A percentile compares a stretch with the other conserved stretches of the same genome.
phyloP scores from a whole-genome alignment of 306 rosid species.

The Lablab purpureus region DNA sequence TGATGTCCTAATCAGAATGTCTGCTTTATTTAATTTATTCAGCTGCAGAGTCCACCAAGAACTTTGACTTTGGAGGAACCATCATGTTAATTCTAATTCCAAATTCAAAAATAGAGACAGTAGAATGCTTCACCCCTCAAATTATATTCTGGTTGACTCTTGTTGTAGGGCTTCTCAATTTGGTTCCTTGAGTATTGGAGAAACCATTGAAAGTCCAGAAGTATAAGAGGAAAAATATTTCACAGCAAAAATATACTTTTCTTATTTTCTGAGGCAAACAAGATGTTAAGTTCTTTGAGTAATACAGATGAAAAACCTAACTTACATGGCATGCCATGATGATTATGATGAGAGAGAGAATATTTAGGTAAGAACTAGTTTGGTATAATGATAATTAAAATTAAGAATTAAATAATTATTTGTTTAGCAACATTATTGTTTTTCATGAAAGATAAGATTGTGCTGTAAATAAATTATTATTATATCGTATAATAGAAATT shows the following conservation, averaged over 20 bases:
- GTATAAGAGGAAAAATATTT: not conserved
- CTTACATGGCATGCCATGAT: slow-evolving; percentile 7
- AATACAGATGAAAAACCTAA: slow-evolving; percentile 11
- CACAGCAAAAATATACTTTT: not conserved
- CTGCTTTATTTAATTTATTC: slow-evolving; percentile 22
- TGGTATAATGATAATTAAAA: not conserved
- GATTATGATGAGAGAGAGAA: not conserved
- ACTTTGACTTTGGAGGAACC: slow-evolving; percentile 46
- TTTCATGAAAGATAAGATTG: too few species aligned
- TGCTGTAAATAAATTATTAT: too few species aligned
- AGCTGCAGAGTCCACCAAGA: slow-evolving; percentile 3
- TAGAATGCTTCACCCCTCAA: slow-evolving; percentile 25
- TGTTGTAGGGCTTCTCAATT: slow-evolving; percentile 18
- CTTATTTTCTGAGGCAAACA: not conserved
- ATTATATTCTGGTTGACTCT: slow-evolving; percentile 44
- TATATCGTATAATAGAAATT: too few species aligned
- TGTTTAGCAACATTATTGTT: too few species aligned
- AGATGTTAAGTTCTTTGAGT: not conserved
- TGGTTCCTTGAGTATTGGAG: slow-evolving; percentile 42
- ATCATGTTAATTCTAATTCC: slow-evolving; percentile 18
- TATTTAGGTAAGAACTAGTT: not conserved
- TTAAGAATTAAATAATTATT: not conserved
- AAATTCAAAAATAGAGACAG: slow-evolving; percentile 25
- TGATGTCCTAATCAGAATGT: slow-evolving; percentile 36
- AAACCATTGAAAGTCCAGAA: slow-evolving; percentile 20